Evolutionary conservation across 108 stramenopile species (phyloP).

Genomic region (Pelagomonas calceolata): DNA sequence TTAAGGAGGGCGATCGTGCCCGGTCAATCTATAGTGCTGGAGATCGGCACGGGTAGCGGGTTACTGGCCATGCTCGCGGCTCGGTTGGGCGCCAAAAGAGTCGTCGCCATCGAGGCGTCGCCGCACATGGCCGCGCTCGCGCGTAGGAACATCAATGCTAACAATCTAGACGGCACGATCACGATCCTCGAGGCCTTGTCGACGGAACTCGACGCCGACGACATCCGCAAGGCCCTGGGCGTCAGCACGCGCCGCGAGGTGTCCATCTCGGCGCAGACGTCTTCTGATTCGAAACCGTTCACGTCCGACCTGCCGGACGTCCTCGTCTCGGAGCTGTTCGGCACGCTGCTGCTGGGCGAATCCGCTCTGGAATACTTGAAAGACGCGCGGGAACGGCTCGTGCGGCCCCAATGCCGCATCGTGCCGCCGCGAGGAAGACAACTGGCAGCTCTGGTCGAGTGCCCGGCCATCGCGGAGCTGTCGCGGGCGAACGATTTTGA

Average conservation of each 20-base stretch:
- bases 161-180: background rate
- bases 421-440: background rate
- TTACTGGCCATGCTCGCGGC: constrained; percentile 8
- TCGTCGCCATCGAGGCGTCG: background rate
- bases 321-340: background rate
- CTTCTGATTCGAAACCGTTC: background rate
- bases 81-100: background rate
- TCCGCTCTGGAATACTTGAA: background rate
- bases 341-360: background rate
- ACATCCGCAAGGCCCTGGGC: background rate
- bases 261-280: background rate
- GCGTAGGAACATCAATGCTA: background rate
- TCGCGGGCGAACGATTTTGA: background rate
- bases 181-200: background rate
- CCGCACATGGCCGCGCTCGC: background rate
- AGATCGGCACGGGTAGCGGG: constrained; percentile 10
- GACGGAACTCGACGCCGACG: background rate
- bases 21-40: background rate
- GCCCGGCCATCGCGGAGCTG: background rate
- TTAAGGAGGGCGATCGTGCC: background rate
- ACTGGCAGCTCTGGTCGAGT: background rate
- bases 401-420: background rate
- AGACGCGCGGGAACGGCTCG: background rate
- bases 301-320: background rate
- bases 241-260: background rate